These are phyloP conservation scores for Starmerella sp. DNA, from an alignment of 805 yeast species.

Conservation along the genomic window DNA sequence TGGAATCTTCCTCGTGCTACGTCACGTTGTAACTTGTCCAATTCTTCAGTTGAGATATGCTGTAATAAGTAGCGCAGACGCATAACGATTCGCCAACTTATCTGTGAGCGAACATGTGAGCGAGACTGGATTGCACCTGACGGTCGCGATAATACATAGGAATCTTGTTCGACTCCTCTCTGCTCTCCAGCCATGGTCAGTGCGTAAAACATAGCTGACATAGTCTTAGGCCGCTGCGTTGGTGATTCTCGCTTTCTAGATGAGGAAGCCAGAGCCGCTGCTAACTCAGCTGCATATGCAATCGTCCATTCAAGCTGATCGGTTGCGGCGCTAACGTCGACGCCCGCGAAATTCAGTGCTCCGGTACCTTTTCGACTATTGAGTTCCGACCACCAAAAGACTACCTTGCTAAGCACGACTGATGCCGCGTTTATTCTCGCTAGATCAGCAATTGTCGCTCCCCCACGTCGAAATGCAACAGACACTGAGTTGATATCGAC, in stretches of 20 bases:
- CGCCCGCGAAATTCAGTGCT: constrained; percentile 15
- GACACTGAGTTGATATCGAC: constrained; percentile 19
- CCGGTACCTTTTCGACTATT: constrained; percentile 13
- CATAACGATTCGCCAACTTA: constrained; percentile 79
- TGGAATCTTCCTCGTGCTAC: constrained; percentile 32
- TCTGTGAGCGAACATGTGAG: constrained; percentile 65
- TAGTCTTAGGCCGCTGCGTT: background rate
- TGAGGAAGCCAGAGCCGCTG: background rate
- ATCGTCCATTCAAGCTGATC: constrained; percentile 17
- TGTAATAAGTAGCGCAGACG: constrained; percentile 64
- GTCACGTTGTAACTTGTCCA: constrained; percentile 26
- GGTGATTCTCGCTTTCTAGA: background rate
- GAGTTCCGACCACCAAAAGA: constrained; percentile 28
- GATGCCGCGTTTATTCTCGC: constrained; percentile 22
- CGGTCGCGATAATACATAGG: constrained; percentile 82
- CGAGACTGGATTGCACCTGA: constrained; percentile 64
- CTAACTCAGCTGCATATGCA: constrained; percentile 6
- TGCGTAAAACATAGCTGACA: constrained; percentile 13
- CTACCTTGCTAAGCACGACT: constrained; percentile 25
- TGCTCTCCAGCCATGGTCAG: constrained; percentile 35
- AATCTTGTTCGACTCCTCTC: constrained; percentile 62
- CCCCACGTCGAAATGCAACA: constrained; percentile 19
- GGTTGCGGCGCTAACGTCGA: constrained; percentile 13
- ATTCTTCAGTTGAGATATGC: constrained; percentile 43
- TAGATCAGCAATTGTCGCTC: constrained; percentile 10